phyloP scores from a whole-genome alignment of 2,329 filamentous ascomycete species.

The Didymella exigua region DNA sequence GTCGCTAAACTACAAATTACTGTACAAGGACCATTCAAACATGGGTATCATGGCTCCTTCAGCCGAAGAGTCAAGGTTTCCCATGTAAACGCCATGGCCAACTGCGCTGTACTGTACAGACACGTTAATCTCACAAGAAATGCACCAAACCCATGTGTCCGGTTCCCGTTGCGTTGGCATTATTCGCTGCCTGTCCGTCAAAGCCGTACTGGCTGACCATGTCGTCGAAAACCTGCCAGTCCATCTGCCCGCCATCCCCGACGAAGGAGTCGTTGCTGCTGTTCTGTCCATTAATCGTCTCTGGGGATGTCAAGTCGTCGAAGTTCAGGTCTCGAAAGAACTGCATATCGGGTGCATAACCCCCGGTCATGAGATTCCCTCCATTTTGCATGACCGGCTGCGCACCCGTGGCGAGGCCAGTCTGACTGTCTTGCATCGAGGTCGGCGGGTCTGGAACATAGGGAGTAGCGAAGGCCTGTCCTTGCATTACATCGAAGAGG shows the following conservation, averaged over 20 bases:
- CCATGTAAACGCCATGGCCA: background rate
- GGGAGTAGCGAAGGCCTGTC: background rate
- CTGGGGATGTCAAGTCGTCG: constrained; percentile 23
- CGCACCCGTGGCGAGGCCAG: background rate
- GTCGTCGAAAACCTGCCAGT: constrained; percentile 58
- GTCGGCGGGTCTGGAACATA: background rate
- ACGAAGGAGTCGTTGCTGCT: constrained; percentile 25
- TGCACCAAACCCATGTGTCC: constrained; percentile 16
- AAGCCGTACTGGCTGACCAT: constrained; percentile 55
- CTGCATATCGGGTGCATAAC: background rate
- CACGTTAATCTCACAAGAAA: constrained; percentile 1
- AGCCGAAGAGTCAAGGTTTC: constrained; percentile 3
- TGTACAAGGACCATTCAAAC: constrained; percentile 2
- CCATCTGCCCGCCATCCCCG: constrained; percentile 50
- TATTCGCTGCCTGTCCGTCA: constrained; percentile 36
- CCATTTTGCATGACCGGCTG: constrained; percentile 7
- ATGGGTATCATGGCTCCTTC: constrained; percentile 10
- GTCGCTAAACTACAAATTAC: background rate
- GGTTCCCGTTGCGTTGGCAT: background rate
- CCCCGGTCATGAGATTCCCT: background rate
- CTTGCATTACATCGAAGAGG: constrained; percentile 38
- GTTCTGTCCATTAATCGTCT: constrained; percentile 14
- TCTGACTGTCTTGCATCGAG: constrained; percentile 1
- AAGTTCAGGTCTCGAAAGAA: constrained; percentile 6
- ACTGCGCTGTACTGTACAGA: background rate